A percentile compares a stretch with the other conserved stretches of the same genome.
phyloP scores from a whole-genome alignment of 441 rosid genomes.

The Melastoma candidum region DNA sequence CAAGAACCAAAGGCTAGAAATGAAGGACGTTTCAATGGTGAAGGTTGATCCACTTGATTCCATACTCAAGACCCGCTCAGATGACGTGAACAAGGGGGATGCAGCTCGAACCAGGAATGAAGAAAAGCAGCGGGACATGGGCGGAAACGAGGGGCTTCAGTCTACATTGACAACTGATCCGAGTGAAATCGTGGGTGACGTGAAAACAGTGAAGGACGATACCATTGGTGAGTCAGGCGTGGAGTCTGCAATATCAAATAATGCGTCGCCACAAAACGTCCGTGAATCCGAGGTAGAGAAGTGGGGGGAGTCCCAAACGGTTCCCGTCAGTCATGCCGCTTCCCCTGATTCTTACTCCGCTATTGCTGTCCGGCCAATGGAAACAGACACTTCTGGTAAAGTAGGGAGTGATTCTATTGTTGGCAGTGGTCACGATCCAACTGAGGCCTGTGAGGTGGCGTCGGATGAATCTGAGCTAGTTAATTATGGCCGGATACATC shows the following conservation, averaged over 20 bases:
- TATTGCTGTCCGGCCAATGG: conserved; percentile 16
- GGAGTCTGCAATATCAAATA: too few relatives aligned
- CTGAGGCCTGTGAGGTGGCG: conserved; percentile 25
- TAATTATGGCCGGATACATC: conserved; percentile 88
- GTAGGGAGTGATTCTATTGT: conserved; percentile 30
- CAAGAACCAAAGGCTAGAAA: conserved; percentile 55
- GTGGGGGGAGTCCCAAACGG: too few relatives aligned
- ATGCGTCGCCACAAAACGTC: too few relatives aligned
- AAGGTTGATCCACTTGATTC: conserved; percentile 20
- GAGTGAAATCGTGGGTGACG: too few relatives aligned
- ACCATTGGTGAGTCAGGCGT: too few relatives aligned
- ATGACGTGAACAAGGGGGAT: conserved; percentile 20
- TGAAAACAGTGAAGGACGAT: too few relatives aligned
- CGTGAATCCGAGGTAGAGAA: too few relatives aligned
- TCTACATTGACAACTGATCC: too few relatives aligned
- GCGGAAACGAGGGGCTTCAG: conserved; percentile 21
- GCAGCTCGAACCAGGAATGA: conserved; percentile 14
- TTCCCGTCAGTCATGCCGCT: too few relatives aligned
- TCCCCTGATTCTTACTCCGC: too few relatives aligned
- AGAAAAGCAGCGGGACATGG: conserved; percentile 15
- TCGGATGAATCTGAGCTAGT: conserved; percentile 53
- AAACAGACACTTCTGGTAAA: conserved; percentile 23
- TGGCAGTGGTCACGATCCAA: conserved; percentile 39
- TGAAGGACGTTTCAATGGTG: conserved; percentile 24
- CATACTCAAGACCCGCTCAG: conserved; percentile 17